These are phyloP conservation scores for Cordia subcordata DNA, from an alignment of 257 asterid genomes.

Conservation along the genomic window DNA sequence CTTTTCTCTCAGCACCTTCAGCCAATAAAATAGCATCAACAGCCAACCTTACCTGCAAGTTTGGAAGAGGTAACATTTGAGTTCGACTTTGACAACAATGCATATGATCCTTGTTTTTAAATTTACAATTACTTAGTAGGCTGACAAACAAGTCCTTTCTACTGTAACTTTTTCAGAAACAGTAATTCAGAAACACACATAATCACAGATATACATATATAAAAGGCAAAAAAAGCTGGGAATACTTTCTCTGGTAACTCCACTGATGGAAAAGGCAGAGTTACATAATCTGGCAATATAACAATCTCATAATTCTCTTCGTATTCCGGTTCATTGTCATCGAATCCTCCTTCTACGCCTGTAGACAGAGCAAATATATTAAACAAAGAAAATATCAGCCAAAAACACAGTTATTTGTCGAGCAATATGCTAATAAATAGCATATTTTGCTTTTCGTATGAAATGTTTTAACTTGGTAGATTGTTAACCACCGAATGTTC, in stretches of 20 bases:
- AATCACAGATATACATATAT: neutral
- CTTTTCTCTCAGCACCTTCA: slow-evolving; percentile 90
- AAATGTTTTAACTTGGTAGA: too few relatives aligned
- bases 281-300: slow-evolving; percentile 65
- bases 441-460: too few relatives aligned
- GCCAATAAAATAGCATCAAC: slow-evolving; percentile 77
- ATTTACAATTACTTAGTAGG: neutral
- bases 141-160: neutral
- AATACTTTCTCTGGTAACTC: slow-evolving; percentile 94
- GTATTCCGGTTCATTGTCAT: slow-evolving; percentile 66
- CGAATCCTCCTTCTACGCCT: slow-evolving; percentile 94
- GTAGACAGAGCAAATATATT: slow-evolving; percentile 18
- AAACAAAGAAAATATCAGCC: slow-evolving; percentile 1
- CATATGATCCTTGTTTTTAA: neutral
- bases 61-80: slow-evolving; percentile 4
- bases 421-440: neutral
- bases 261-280: slow-evolving; percentile 91
- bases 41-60: slow-evolving; percentile 80
- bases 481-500: too few relatives aligned
- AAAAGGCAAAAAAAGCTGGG: slow-evolving; percentile 1
- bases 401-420: neutral
- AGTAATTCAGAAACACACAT: too few relatives aligned
- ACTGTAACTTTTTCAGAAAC: too few relatives aligned
- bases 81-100: neutral
- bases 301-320: slow-evolving; percentile 71